These are phyloP conservation scores for Pleurotus citrinopileatus DNA, from an alignment of 768 basidiomycete genomes.

Conservation along the genomic window DNA sequence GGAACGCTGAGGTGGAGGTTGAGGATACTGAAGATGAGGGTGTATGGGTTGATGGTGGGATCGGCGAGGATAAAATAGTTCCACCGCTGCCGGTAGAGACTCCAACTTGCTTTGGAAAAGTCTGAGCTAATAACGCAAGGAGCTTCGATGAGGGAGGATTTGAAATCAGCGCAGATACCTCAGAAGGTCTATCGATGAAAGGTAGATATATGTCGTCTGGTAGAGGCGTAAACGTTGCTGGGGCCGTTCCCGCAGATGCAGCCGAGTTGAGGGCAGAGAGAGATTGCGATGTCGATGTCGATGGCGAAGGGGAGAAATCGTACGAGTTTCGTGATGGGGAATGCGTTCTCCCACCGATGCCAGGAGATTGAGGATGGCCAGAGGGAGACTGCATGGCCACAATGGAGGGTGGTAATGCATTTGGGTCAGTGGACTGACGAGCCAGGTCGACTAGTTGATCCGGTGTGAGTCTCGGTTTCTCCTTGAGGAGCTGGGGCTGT, in stretches of 20 bases:
- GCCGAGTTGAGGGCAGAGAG: neutral
- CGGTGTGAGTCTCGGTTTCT: slow-evolving; percentile 56
- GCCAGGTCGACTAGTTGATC: slow-evolving; percentile 78
- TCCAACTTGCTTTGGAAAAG: slow-evolving; percentile 40
- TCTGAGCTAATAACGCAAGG: slow-evolving; percentile 71
- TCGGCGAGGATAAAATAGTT: slow-evolving; percentile 13
- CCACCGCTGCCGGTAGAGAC: neutral
- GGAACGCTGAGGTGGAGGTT: slow-evolving; percentile 24
- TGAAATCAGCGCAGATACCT: slow-evolving; percentile 68
- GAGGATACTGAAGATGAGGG: neutral
- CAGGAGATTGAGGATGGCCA: slow-evolving; percentile 24
- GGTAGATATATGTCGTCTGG: slow-evolving; percentile 80
- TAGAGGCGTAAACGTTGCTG: slow-evolving; percentile 70
- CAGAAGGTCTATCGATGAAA: slow-evolving; percentile 78
- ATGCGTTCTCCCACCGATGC: slow-evolving; percentile 10
- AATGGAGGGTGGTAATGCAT: slow-evolving; percentile 13
- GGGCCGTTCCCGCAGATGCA: slow-evolving; percentile 22
- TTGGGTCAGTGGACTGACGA: slow-evolving; percentile 49
- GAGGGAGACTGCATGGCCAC: slow-evolving; percentile 13
- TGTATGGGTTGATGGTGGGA: slow-evolving; percentile 19
- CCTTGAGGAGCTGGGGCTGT: slow-evolving; percentile 26
- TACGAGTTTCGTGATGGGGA: slow-evolving; percentile 20
- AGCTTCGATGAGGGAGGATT: slow-evolving; percentile 66
- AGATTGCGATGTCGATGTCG: no score
- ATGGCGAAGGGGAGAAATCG: slow-evolving; percentile 13